These are phyloP conservation scores for Paxillus ammoniavirescens DNA, from an alignment of 768 basidiomycete genomes.

Conservation along the genomic window DNA sequence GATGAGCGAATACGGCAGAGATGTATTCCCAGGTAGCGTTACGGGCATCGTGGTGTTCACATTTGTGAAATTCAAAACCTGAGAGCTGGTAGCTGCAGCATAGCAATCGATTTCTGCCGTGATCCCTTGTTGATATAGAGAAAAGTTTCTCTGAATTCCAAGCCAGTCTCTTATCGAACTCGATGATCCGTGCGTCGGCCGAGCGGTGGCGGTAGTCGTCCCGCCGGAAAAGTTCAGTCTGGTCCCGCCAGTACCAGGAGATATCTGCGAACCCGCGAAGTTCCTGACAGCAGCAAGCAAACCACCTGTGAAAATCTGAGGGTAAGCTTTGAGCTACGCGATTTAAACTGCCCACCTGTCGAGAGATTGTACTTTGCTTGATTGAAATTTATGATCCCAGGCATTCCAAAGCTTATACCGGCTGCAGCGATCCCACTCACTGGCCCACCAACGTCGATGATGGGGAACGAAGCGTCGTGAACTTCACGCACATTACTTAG, in stretches of 20 bases:
- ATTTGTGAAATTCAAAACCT: background rate
- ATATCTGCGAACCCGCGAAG: too few species aligned
- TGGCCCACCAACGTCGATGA: conserved; percentile 9
- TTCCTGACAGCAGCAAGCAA: conserved; percentile 4
- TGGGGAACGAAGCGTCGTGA: conserved; percentile 11
- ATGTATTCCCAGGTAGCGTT: background rate
- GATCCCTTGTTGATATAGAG: conserved; percentile 14
- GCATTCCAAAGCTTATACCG: conserved; percentile 1
- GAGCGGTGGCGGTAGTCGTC: background rate
- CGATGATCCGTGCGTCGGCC: too few species aligned
- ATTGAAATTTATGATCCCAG: conserved; percentile 17
- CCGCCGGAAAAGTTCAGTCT: too few species aligned
- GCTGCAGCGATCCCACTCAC: conserved; percentile 17
- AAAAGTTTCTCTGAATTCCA: conserved; percentile 1
- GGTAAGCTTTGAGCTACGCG: too few species aligned
- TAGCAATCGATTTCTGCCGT: background rate
- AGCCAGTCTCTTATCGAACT: background rate
- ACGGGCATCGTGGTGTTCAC: background rate
- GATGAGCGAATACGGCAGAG: too few species aligned
- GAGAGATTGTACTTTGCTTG: conserved; percentile 17
- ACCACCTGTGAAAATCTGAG: background rate
- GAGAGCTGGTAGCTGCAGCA: background rate
- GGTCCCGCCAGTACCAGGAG: background rate
- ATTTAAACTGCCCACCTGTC: background rate
- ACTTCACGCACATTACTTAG: background rate